A percentile compares a stretch with the other conserved stretches of the same genome.
Evolutionary conservation across 2,329 filamentous ascomycete genomes (phyloP).

Genomic region (Neoascochyta sp.): DNA sequence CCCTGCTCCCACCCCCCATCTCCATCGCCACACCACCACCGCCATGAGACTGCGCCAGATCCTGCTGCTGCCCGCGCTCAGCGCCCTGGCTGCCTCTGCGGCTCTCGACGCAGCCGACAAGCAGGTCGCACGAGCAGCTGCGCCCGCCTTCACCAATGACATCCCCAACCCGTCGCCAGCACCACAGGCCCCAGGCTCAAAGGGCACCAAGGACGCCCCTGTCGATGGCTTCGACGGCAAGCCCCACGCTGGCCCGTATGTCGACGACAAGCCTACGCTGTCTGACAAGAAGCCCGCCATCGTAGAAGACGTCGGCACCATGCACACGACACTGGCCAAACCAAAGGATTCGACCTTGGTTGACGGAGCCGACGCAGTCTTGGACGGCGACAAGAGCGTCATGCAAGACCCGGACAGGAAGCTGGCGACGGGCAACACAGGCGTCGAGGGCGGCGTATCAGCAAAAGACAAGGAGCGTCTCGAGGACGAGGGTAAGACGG

Average conservation of each 20-base stretch:
- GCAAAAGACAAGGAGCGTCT: constrained; percentile 78
- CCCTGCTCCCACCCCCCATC: constrained; percentile 10
- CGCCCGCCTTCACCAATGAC: constrained; percentile 21
- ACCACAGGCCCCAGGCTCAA: constrained; percentile 21
- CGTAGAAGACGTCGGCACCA: constrained; percentile 38
- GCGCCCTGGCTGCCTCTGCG: constrained; percentile 51
- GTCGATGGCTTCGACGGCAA: constrained; percentile 92
- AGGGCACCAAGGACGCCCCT: constrained; percentile 73
- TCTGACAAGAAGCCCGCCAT: constrained; percentile 32
- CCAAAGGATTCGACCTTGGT: constrained; percentile 25
- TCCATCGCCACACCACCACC: constrained; percentile 13
- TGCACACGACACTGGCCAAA: constrained; percentile 25
- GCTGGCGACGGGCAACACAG: constrained; percentile 78
- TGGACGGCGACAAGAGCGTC: constrained; percentile 66
- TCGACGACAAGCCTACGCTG: constrained; percentile 49
- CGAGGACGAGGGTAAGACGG: constrained; percentile 62
- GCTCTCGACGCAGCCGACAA: constrained; percentile 32
- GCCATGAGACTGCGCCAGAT: constrained; percentile 58
- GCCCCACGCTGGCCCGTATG: constrained; percentile 81
- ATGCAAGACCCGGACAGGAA: constrained; percentile 84
- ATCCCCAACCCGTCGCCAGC: constrained; percentile 19
- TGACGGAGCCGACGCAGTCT: constrained; percentile 42
- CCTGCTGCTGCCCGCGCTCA: constrained; percentile 57
- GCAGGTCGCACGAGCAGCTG: constrained; percentile 29
- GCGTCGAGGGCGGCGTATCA: constrained; percentile 83